A percentile compares a stretch with the other conserved stretches of the same genome.
Evolutionary conservation across 202 grass and related monocot species (phyloP).

Genomic region (Digitaria exilis): DNA sequence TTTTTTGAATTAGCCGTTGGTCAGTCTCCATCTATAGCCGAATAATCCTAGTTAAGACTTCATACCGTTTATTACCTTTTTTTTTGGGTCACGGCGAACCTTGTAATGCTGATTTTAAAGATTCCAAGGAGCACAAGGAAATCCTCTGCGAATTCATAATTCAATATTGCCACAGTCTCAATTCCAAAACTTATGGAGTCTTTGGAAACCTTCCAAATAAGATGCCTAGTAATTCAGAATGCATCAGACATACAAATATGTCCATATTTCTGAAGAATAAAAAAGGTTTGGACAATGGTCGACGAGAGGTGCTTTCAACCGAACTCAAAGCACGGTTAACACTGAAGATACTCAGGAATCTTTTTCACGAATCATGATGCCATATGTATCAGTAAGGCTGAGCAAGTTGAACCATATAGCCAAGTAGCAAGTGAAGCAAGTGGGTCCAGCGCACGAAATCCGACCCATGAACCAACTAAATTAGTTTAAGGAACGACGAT

Average conservation of each 20-base stretch:
- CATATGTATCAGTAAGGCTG: background rate
- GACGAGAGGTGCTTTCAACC: background rate
- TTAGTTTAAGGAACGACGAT: background rate
- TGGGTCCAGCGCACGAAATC: background rate
- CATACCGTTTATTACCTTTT: background rate
- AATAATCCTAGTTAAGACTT: background rate
- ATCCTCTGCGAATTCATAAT: background rate
- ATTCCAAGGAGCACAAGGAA: background rate
- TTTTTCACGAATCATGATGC: background rate
- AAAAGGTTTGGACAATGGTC: background rate
- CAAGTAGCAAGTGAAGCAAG: constrained; percentile 1
- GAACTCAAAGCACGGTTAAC: background rate
- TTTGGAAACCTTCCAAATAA: background rate
- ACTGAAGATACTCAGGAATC: background rate
- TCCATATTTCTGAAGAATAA: background rate
- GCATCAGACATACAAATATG: background rate
- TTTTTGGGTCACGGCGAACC: background rate
- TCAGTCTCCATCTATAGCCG: background rate
- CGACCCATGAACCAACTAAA: background rate
- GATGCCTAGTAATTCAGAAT: background rate
- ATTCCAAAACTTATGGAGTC: background rate
- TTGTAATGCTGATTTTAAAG: background rate
- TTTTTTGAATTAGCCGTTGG: too few relatives aligned
- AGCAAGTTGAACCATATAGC: constrained; percentile 7
- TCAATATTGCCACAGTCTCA: background rate